These are phyloP conservation scores for Odontarrhena argentea DNA, from an alignment of 345 rosid genomes.

Conservation along the genomic window DNA sequence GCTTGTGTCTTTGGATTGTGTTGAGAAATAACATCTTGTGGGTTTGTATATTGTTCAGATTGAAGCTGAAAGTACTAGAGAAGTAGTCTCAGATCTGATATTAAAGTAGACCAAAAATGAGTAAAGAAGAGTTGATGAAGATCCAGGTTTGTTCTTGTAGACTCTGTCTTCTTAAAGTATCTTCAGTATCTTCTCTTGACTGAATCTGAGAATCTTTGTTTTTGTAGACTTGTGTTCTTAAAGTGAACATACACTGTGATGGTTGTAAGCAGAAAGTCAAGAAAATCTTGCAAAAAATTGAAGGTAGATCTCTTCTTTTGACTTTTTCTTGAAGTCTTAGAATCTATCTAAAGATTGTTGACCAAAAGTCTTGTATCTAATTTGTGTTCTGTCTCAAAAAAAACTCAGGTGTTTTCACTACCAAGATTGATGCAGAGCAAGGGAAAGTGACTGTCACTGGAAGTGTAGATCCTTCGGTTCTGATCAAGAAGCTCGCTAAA, in stretches of 20 bases:
- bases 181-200: neutral
- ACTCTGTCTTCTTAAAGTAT: too few species aligned
- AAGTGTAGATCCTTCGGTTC: slow-evolving; percentile 60
- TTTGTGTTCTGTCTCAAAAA: slow-evolving; percentile 28
- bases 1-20: slow-evolving; percentile 16
- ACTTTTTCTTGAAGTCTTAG: slow-evolving; percentile 7
- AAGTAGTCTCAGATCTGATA: slow-evolving; percentile 55
- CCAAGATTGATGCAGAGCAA: slow-evolving; percentile 72
- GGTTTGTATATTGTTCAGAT: slow-evolving; percentile 15
- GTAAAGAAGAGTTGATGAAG: slow-evolving; percentile 98
- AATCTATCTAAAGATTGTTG: slow-evolving; percentile 22
- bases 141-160: slow-evolving; percentile 61
- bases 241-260: slow-evolving; percentile 97
- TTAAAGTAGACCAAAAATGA: slow-evolving; percentile 53
- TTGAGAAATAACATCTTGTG: neutral
- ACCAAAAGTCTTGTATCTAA: slow-evolving; percentile 24
- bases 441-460: slow-evolving; percentile 90
- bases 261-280: slow-evolving; percentile 93
- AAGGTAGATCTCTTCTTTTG: slow-evolving; percentile 49
- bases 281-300: slow-evolving; percentile 91
- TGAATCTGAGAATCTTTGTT: neutral
- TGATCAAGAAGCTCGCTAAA: slow-evolving; percentile 87
- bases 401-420: slow-evolving; percentile 69
- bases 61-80: slow-evolving; percentile 16
- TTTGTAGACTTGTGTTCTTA: slow-evolving; percentile 94